These are phyloP conservation scores for Talaromyces sp. DNA, from an alignment of 2,329 filamentous ascomycete species.

Conservation along the genomic window DNA sequence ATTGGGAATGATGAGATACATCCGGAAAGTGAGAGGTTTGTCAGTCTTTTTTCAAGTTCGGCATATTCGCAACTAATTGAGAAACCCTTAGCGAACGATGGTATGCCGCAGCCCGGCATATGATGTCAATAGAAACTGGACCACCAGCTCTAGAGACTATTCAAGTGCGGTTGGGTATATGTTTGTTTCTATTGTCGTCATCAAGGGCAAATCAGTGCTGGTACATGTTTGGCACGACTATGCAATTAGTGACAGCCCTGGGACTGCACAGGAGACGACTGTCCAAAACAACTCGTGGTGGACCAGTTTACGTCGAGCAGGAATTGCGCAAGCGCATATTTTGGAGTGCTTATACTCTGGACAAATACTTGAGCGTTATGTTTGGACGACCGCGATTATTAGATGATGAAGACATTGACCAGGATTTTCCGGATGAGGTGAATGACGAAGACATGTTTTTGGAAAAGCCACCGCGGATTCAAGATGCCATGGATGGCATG, in stretches of 20 bases:
- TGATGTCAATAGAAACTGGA: constrained; percentile 48
- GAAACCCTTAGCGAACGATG: constrained; percentile 33
- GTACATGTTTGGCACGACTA: constrained; percentile 57
- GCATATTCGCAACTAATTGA: neutral
- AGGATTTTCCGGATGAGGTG: constrained; percentile 54
- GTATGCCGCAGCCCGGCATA: constrained; percentile 38
- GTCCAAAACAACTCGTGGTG: constrained; percentile 28
- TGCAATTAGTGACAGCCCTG: constrained; percentile 52
- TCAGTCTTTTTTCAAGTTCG: neutral
- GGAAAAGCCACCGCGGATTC: constrained; percentile 35
- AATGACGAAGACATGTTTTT: constrained; percentile 57
- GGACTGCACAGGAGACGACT: constrained; percentile 37
- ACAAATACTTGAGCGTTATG: constrained; percentile 63
- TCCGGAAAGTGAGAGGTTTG: constrained; percentile 31
- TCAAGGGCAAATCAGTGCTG: constrained; percentile 60
- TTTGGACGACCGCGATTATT: constrained; percentile 60
- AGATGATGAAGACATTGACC: constrained; percentile 63
- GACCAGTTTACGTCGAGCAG: constrained; percentile 33
- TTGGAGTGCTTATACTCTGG: constrained; percentile 61
- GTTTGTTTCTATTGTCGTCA: constrained; percentile 57
- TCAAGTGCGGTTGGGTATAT: constrained; percentile 57
- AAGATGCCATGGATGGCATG: constrained; percentile 37
- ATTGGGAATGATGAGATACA: constrained; percentile 25
- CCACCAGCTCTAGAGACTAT: constrained; percentile 55
- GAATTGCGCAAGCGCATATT: constrained; percentile 60